These are phyloP conservation scores for Teratosphaeria viscida DNA, from an alignment of 2,329 filamentous ascomycete genomes.

Conservation along the genomic window DNA sequence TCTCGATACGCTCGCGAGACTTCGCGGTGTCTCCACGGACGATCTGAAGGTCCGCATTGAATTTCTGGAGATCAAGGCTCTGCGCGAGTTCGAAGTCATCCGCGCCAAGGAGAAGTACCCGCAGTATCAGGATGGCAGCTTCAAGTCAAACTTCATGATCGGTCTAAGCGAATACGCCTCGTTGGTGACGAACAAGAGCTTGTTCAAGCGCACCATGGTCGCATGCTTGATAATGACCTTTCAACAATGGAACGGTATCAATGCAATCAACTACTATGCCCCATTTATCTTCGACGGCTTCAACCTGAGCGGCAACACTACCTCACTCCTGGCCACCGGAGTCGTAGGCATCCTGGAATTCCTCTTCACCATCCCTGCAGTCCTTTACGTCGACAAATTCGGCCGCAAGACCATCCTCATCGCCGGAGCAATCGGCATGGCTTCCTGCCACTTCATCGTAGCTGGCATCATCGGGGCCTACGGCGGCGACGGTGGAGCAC, in stretches of 20 bases:
- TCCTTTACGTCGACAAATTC: slow-evolving; percentile 53
- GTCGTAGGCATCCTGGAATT: slow-evolving; percentile 65
- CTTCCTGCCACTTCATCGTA: slow-evolving; percentile 41
- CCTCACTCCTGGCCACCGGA: slow-evolving; percentile 56
- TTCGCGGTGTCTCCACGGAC: slow-evolving; percentile 50
- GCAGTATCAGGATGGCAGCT: slow-evolving; percentile 26
- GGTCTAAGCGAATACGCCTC: slow-evolving; percentile 11
- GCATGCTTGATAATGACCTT: slow-evolving; percentile 39
- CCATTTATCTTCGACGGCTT: slow-evolving; percentile 40
- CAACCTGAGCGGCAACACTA: slow-evolving; percentile 36
- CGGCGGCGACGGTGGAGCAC: slow-evolving; percentile 29
- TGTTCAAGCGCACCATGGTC: slow-evolving; percentile 55
- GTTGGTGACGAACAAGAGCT: slow-evolving; percentile 51
- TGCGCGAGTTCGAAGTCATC: slow-evolving; percentile 64
- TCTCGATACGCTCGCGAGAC: slow-evolving; percentile 47
- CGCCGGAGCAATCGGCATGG: slow-evolving; percentile 27
- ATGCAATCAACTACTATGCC: slow-evolving; percentile 38
- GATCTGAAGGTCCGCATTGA: slow-evolving; percentile 62
- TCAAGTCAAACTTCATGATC: slow-evolving; percentile 15
- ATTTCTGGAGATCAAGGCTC: slow-evolving; percentile 72
- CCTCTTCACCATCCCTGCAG: slow-evolving; percentile 50
- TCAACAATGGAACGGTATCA: slow-evolving; percentile 41
- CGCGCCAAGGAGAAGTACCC: slow-evolving; percentile 57
- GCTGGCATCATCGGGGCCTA: slow-evolving; percentile 46
- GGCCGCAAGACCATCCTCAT: slow-evolving; percentile 29